Percentiles rank a stretch among this genome's conserved stretches.
Conservation (phyloP, 331 rosid species). For the Rhamnella rubrinervis region DNA sequence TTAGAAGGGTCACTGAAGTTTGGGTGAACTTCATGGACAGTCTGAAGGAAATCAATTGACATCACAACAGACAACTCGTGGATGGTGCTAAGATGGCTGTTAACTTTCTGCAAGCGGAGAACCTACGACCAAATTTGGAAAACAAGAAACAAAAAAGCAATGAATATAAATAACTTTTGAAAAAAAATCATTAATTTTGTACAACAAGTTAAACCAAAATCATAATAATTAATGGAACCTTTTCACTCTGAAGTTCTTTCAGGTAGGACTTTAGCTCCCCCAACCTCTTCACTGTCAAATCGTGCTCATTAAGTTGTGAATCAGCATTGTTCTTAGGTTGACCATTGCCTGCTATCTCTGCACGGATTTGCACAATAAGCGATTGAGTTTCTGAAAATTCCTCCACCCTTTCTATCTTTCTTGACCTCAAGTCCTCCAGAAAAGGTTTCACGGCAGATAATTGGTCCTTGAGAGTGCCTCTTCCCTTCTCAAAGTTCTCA, state of each 20-base stretch:
- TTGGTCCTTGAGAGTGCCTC: conserved; percentile 73
- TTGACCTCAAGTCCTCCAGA: conserved; percentile 68
- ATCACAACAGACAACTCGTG: conserved; percentile 64
- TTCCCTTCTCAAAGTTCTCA: conserved; percentile 50
- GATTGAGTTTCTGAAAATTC: conserved; percentile 61
- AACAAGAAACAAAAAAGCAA: background rate
- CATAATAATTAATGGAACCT: conserved; percentile 39
- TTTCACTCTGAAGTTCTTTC: conserved; percentile 77
- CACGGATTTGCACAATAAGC: conserved; percentile 56
- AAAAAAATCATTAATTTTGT: background rate
- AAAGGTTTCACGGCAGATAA: conserved; percentile 52
- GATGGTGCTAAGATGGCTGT: conserved; percentile 45
- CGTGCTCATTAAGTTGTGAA: conserved; percentile 37
- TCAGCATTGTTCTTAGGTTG: conserved; percentile 35
- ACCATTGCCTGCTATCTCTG: conserved; percentile 67
- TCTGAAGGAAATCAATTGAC: conserved; percentile 63
- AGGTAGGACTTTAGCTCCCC: conserved; percentile 70
- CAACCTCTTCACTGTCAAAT: conserved; percentile 62
- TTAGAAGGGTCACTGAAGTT: conserved; percentile 56
- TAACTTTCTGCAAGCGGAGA: conserved; percentile 70
- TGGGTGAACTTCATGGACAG: conserved; percentile 62
- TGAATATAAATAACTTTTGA: conserved; percentile 16
- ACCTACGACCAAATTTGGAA: conserved; percentile 40
- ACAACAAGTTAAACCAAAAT: conserved; percentile 16
- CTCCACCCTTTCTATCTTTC: conserved; percentile 56